phyloP scores from a whole-genome alignment of 345 rosid species.

The Lepidium aucheri region DNA sequence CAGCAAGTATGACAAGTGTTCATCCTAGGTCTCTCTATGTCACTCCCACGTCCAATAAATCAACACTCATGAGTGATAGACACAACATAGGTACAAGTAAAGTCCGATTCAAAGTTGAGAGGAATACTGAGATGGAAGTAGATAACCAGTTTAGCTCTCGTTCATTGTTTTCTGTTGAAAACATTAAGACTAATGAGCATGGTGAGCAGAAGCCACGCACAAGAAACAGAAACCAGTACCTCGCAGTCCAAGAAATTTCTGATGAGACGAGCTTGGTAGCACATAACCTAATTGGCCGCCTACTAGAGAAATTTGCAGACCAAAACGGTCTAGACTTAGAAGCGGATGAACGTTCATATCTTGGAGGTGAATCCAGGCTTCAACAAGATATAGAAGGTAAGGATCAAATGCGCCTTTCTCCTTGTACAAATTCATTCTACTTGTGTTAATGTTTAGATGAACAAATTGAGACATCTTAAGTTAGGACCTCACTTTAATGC shows the following conservation, averaged over 20 bases:
- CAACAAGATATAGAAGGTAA: constrained; percentile 43
- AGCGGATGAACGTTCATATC: constrained; percentile 32
- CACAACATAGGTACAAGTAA: constrained; percentile 1
- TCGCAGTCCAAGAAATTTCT: constrained; percentile 65
- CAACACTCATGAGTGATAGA: constrained; percentile 9
- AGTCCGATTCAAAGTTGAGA: constrained; percentile 19
- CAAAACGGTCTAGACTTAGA: constrained; percentile 37
- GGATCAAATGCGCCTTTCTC: neutral
- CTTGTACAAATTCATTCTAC: neutral
- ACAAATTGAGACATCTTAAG: neutral
- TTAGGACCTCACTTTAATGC: neutral
- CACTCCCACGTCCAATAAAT: constrained; percentile 15
- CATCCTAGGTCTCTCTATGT: constrained; percentile 20
- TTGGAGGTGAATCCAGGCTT: constrained; percentile 31
- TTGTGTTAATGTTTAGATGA: neutral
- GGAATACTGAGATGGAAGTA: constrained; percentile 16
- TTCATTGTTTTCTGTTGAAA: constrained; percentile 16
- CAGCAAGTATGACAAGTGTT: constrained; percentile 12
- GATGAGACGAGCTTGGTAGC: constrained; percentile 66
- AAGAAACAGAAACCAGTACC: constrained; percentile 41
- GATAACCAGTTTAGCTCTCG: constrained; percentile 13
- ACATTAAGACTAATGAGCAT: constrained; percentile 13
- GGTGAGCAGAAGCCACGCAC: constrained; percentile 14
- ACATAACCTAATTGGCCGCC: constrained; percentile 51
- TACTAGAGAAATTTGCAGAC: constrained; percentile 43